phyloP scores from a whole-genome alignment of 495 filamentous ascomycete genomes.

The Apiosordaria backusii region DNA sequence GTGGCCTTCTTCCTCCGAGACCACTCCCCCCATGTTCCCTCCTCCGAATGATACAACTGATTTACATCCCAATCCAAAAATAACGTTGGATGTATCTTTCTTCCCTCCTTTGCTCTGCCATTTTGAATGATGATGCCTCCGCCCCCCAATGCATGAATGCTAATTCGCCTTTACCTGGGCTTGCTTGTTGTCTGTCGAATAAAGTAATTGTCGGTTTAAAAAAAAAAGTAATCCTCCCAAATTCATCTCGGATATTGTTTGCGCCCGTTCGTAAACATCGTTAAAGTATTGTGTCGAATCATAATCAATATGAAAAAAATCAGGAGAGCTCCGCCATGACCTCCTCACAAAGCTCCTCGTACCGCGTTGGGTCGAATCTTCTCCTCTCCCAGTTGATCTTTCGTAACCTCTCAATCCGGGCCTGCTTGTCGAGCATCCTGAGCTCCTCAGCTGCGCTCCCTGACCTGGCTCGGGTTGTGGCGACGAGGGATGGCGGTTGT shows the following conservation, averaged over 20 bases:
- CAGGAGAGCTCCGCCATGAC: slow-evolving; percentile 42
- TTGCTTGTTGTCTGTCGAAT: background rate
- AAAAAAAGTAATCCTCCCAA: background rate
- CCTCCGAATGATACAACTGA: too few relatives aligned
- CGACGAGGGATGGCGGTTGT: slow-evolving; percentile 2
- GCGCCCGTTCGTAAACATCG: slow-evolving; percentile 1
- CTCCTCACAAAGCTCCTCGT: slow-evolving; percentile 47
- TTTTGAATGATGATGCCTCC: background rate
- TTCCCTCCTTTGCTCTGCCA: background rate
- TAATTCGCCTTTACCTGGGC: too few relatives aligned
- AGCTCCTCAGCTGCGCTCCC: slow-evolving; percentile 23
- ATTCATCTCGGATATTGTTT: background rate
- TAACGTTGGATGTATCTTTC: too few relatives aligned
- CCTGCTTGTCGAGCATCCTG: slow-evolving; percentile 31
- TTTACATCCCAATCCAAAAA: too few relatives aligned
- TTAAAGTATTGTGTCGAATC: background rate
- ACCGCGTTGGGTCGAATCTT: slow-evolving; percentile 47
- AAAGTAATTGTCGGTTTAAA: background rate
- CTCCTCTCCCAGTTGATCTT: slow-evolving; percentile 46
- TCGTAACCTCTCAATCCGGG: slow-evolving; percentile 46
- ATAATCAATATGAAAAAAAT: background rate
- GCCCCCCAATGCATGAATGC: background rate
- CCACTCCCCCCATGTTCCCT: too few relatives aligned
- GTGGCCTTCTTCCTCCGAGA: too few relatives aligned
- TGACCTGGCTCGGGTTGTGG: background rate